Conservation (phyloP, 1,284 basidiomycete genomes). For the Trichosporon asahii region DNA sequence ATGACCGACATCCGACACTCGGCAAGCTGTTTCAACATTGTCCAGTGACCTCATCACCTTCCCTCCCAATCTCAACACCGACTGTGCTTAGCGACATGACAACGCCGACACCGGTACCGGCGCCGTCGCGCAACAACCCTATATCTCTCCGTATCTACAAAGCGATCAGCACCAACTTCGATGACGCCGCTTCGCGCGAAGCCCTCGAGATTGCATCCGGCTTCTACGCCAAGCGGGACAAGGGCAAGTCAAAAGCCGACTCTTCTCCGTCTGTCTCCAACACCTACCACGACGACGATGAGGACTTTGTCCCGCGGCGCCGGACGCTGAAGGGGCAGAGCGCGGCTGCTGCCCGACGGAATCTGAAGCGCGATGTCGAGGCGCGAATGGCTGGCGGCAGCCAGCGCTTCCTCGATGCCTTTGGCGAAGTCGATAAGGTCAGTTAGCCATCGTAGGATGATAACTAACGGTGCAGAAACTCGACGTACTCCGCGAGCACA, state of each 20-base stretch:
- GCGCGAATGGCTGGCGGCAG: slow-evolving; percentile 73
- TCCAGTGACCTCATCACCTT: background rate
- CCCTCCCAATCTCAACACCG: background rate
- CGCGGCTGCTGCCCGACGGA: slow-evolving; percentile 65
- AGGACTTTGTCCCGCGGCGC: slow-evolving; percentile 32
- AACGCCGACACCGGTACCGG: slow-evolving; percentile 28
- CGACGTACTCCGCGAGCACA: slow-evolving; percentile 67
- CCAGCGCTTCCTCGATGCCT: slow-evolving; percentile 71
- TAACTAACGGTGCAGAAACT: slow-evolving; percentile 62
- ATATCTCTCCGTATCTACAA: slow-evolving; percentile 81
- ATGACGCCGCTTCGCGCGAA: slow-evolving; percentile 72
- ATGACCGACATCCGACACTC: background rate
- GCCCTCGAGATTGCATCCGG: slow-evolving; percentile 78
- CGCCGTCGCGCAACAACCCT: slow-evolving; percentile 55
- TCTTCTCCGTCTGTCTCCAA: background rate
- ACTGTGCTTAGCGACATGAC: background rate
- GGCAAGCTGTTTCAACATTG: background rate
- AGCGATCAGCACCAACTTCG: slow-evolving; percentile 72
- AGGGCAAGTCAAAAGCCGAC: slow-evolving; percentile 14
- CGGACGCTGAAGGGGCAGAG: slow-evolving; percentile 41
- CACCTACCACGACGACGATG: background rate
- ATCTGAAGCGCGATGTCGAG: slow-evolving; percentile 79
- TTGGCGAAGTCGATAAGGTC: slow-evolving; percentile 82
- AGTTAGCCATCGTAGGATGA: slow-evolving; percentile 33
- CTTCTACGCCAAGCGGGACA: slow-evolving; percentile 56